Base-by-base conservation (phyloP, 2,329 filamentous ascomycete genomes). In the Ophiosphaerella korrae region DNA sequence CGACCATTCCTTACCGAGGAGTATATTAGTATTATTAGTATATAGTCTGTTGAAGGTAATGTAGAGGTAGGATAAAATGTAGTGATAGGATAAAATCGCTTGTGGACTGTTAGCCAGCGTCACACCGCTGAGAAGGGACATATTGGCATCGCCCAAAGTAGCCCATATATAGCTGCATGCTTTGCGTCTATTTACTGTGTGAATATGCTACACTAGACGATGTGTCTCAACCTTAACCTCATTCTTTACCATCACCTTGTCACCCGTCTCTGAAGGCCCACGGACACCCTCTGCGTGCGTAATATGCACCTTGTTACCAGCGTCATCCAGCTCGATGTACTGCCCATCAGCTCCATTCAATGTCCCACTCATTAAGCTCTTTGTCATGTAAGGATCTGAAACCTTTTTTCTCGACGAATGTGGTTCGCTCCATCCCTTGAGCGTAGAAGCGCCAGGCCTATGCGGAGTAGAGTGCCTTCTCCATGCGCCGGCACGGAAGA, bases 61-160 rank as follows among this genome's bases (percentile, higher is more conserved):
- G 55, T 83, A 82, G 0, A 80, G 32, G 18, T 78, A 64, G 0
- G 76, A 79, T 0, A 81, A 52, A 9, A 81, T 48, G 55, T 83
- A 82, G 0, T 80, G 32, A 16, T 78, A 64, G 0, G 76, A 79
- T 0, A 81, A 52, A 9, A 81, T 48, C 0, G 77, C 58, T 54
- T 83, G 80, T 1, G 78, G 78, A 1, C 69, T 42, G 55, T 83
- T 82, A 29, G 76, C 76, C 1, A 80, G 26, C 4, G 82, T 54
- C 0, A 73, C 59, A 9, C 40, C 46, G 2, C 52, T n/a, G n/a
- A n/a, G 42, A 8, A 49, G 26, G 0, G 60, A 43, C 3, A 46
- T 48, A 12, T 39, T 49, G 11, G 3, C 21, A n/a, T n/a, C n/a
- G 26, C 26, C 26, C 26, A 6, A 29, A 29, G 26, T 6, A 29